Base-by-base conservation (phyloP, 2,329 filamentous ascomycete genomes). In the Dothistroma pini region DNA sequence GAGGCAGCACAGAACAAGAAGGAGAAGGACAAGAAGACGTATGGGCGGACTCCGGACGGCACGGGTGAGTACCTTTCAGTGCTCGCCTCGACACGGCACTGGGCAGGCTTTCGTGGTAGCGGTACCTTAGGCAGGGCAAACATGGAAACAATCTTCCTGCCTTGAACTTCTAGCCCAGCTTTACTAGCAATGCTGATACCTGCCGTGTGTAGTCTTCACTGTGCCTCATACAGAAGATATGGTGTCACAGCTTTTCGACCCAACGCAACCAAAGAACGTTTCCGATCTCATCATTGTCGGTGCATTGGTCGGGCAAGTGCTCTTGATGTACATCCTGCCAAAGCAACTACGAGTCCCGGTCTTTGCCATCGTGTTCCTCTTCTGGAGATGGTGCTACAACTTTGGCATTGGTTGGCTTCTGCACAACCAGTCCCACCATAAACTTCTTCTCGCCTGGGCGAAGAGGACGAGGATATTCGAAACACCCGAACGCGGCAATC, bases 201-300 rank as follows among this genome's bases (percentile, higher is more conserved):
- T 60, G 25, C 34, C 57, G 21, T 50, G 61, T 61, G 53, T 72
- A 97, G 95, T 96, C 71, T 99, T 99, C 75, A 89, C 91, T 61
- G 95, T 99, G 58, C 95, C 95, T 53, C 88, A 91, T 64, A 99
- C 95, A 59, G 92, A 97, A 81, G 95, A 99, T 79, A 97, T 99
- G 95, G 93, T 99, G 69, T 96, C 93, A 56, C 95, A 97, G 79
- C 84, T 99, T 58, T 86, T 99, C 69, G 95, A 96, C 70, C 95
- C 95, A 56, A 90, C 89, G 68, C 89, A 97, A 74, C 92, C 95
- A 57, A 99, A 99, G 82, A 97, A 97, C 75, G 75, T 96, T 44
- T 95, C 92, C 63, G 95, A 99, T 76, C 78, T 86, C 60, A 73
- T 89, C 61, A 92, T 99, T 66, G 82, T 99, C 60, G 82, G 83